phyloP scores from a whole-genome alignment of 768 basidiomycete genomes.

The Favolaschia claudopus region DNA sequence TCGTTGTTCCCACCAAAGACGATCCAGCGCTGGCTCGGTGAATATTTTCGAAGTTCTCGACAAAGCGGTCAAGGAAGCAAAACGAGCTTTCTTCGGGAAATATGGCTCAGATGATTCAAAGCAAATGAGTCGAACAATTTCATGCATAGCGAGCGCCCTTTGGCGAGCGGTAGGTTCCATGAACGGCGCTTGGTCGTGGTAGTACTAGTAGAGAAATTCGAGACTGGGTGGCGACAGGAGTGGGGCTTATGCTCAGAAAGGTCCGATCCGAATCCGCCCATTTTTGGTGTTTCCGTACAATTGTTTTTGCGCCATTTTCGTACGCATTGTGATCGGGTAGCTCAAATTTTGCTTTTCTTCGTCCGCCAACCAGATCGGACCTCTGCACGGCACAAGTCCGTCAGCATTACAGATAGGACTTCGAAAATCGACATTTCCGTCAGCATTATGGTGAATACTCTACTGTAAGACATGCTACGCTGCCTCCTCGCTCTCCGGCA shows the following conservation, averaged over 20 bases:
- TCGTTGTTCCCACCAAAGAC: not conserved
- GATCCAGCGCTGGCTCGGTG: constrained; percentile 7
- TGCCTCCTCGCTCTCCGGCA: not conserved
- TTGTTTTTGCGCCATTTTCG: not conserved
- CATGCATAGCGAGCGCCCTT: too few relatives aligned
- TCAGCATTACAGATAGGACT: not conserved
- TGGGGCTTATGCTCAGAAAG: not conserved
- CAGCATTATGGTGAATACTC: not conserved
- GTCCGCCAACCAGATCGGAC: constrained; percentile 1
- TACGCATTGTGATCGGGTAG: constrained; percentile 1
- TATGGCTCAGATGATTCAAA: too few relatives aligned
- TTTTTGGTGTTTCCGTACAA: constrained; percentile 1
- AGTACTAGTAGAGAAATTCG: too few relatives aligned
- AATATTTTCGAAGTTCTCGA: constrained; percentile 8
- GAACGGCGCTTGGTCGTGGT: too few relatives aligned
- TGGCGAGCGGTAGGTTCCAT: too few relatives aligned
- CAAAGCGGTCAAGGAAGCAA: too few relatives aligned
- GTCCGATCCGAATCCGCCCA: not conserved
- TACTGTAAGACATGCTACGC: not conserved
- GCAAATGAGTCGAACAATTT: too few relatives aligned
- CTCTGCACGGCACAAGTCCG: not conserved
- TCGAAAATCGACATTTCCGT: not conserved
- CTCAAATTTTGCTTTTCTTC: not conserved
- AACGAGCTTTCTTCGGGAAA: too few relatives aligned
- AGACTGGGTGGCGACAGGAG: not conserved